Evolutionary conservation across 148 eudicot genomes (phyloP).

Genomic region (Cornus florida): DNA sequence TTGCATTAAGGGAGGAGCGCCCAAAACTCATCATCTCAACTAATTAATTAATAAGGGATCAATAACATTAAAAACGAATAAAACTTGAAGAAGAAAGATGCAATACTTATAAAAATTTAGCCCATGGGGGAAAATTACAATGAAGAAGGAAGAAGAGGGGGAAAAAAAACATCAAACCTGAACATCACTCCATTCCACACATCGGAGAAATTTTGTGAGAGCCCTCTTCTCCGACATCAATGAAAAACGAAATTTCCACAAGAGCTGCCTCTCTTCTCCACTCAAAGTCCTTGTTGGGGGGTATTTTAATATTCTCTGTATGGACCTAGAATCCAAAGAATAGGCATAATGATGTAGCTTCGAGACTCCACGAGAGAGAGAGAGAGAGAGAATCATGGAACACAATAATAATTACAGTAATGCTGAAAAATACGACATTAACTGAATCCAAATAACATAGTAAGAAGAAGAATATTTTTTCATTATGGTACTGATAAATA

Average conservation of each 20-base stretch:
- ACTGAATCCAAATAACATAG: background rate
- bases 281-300: constrained; percentile 93
- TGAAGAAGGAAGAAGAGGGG: constrained; percentile 1
- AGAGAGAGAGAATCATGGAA: background rate
- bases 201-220: constrained; percentile 89
- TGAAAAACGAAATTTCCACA: constrained; percentile 99
- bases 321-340: constrained; percentile 55
- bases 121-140: background rate
- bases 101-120: background rate
- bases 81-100: background rate
- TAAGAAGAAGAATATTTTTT: background rate
- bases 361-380: background rate
- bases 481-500: background rate
- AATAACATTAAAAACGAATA: background rate
- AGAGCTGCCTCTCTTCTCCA: constrained; percentile 93
- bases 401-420: background rate
- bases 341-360: constrained; percentile 13
- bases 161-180: constrained; percentile 46
- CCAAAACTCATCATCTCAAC: background rate
- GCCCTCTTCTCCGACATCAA: constrained; percentile 94
- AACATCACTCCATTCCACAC: constrained; percentile 99
- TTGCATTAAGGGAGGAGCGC: no score
- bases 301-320: constrained; percentile 82
- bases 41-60: background rate
- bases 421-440: background rate